Percentiles rank a stretch among this genome's conserved stretches.
Evolutionary conservation across 495 filamentous ascomycete species (phyloP).

Genomic region (Podospora pseudocomata): DNA sequence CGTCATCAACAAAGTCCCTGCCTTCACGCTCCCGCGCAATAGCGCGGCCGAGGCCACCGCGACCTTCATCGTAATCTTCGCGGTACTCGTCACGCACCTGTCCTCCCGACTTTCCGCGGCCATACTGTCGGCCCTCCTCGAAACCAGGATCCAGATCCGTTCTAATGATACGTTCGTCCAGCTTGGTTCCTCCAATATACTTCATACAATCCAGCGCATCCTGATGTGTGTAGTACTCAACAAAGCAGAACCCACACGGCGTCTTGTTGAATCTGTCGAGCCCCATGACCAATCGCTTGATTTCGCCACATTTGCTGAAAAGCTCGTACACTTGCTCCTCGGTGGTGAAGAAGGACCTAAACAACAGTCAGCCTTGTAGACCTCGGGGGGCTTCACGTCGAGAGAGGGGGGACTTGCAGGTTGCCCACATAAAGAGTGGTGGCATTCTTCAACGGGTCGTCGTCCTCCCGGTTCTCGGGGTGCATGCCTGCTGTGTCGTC

Average conservation of each 20-base stretch:
- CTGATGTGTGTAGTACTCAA: constrained; percentile 97
- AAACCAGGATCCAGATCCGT: constrained; percentile 98
- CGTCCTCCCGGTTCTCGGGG: constrained; percentile 49
- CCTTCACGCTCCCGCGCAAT: constrained; percentile 60
- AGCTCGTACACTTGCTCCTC: constrained; percentile 99
- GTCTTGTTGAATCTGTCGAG: constrained; percentile 95
- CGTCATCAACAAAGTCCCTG: constrained; percentile 50
- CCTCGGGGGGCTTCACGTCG: constrained; percentile 1
- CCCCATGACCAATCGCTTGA: constrained; percentile 98
- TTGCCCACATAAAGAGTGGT: constrained; percentile 98
- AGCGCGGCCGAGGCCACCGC: constrained; percentile 70
- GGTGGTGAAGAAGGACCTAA: constrained; percentile 97
- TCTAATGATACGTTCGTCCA: constrained; percentile 93
- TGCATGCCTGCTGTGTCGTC: constrained; percentile 44
- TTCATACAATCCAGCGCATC: constrained; percentile 97
- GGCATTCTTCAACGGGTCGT: constrained; percentile 77
- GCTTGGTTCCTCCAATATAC: constrained; percentile 96
- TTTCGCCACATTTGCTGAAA: constrained; percentile 94
- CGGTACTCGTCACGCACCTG: constrained; percentile 98
- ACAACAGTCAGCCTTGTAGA: background rate
- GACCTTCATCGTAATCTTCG: constrained; percentile 90
- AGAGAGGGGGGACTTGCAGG: constrained; percentile 56
- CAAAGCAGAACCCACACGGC: constrained; percentile 98
- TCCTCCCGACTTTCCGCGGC: constrained; percentile 82
- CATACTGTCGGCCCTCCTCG: constrained; percentile 92